Base-by-base conservation (phyloP, 495 filamentous ascomycete species). In the Penicillium turbatum region DNA sequence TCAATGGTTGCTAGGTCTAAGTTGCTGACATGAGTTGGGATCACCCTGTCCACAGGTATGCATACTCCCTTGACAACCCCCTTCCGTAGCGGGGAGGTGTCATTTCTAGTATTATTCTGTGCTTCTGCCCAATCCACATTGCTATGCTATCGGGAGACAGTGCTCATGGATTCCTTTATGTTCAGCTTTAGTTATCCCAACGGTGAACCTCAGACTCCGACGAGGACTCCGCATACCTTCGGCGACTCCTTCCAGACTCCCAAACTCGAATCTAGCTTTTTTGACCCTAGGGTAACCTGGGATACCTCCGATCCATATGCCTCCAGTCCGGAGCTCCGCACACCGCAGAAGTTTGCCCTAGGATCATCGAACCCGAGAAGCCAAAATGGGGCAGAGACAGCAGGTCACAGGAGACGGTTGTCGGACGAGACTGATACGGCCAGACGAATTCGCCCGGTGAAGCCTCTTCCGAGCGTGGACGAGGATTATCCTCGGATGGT, bases 181-280 rank as follows among this genome's bases (percentile, higher is more conserved):
- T 73, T 69, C 61, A 89, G 86, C 80, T 88, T 88, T 83, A 86
- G 79, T 79, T 83, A 86, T 78, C 80, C 83, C 69, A 83, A 83
- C 79, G 84, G 82, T 77, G 82, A 86, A 75, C 86, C 87, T 67
- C 85, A 85, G 49, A 90, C 87, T 51, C 87, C 87, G 19, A 86
- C 83, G 63, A 84, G 82, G 69, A 90, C 86, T 37, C 86, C 87
- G 55, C 87, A 78, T 21, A 85, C 85, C 41, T 64, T 78, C 50
- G 70, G 74, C 41, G 81, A 81, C 59, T 71, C 80, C 48, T 86
- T 89, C 65, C 80, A 84, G 53, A 89, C 86, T 12, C 85, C 86
- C 16, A 86, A 84, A 64, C 74, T 78, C 59, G 77, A 79, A 51
- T 76, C 74, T 9, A 77, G 73, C 55, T 78, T 76, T 55, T 76